Evolutionary conservation across 2,329 filamentous ascomycete genomes (phyloP).

Genomic region (Tolypocladium paradoxum): DNA sequence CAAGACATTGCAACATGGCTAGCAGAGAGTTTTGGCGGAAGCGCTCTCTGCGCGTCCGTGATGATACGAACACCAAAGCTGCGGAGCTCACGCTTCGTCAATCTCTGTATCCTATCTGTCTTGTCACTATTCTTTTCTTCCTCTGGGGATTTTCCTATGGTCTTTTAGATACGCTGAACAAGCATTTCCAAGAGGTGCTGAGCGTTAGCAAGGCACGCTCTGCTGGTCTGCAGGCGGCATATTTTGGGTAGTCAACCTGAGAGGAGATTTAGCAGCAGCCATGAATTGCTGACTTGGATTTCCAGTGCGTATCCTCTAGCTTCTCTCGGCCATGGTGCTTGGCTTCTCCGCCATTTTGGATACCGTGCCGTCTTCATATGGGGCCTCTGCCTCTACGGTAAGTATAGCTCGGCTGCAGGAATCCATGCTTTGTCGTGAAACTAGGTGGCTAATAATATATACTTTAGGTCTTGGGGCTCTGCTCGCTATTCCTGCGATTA

Average conservation of each 20-base stretch:
- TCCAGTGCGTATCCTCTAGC: slow-evolving; percentile 56
- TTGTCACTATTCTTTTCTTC: slow-evolving; percentile 38
- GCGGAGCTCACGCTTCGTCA: slow-evolving; percentile 52
- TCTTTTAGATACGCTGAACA: slow-evolving; percentile 37
- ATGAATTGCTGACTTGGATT: background rate
- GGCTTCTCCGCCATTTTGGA: slow-evolving; percentile 52
- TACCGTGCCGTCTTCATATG: slow-evolving; percentile 60
- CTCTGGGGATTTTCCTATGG: slow-evolving; percentile 37
- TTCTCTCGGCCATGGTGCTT: slow-evolving; percentile 54
- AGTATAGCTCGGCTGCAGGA: background rate
- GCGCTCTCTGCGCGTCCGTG: slow-evolving; percentile 32
- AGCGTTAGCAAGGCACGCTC: slow-evolving; percentile 32
- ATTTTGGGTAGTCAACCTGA: slow-evolving; percentile 40
- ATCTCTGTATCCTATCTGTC: slow-evolving; percentile 53
- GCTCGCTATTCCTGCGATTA: slow-evolving; percentile 43
- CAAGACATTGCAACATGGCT: slow-evolving; percentile 28
- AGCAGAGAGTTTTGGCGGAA: slow-evolving; percentile 32
- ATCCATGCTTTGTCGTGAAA: background rate
- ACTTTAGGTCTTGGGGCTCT: slow-evolving; percentile 39
- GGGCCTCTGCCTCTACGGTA: slow-evolving; percentile 51
- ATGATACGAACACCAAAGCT: slow-evolving; percentile 28
- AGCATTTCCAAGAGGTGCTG: slow-evolving; percentile 37
- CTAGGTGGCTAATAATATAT: background rate
- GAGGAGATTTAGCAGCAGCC: no score
- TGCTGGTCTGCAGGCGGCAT: slow-evolving; percentile 37